These are phyloP conservation scores for Fragilariopsis cylindrus DNA, from an alignment of 108 stramenopile species.

Conservation along the genomic window DNA sequence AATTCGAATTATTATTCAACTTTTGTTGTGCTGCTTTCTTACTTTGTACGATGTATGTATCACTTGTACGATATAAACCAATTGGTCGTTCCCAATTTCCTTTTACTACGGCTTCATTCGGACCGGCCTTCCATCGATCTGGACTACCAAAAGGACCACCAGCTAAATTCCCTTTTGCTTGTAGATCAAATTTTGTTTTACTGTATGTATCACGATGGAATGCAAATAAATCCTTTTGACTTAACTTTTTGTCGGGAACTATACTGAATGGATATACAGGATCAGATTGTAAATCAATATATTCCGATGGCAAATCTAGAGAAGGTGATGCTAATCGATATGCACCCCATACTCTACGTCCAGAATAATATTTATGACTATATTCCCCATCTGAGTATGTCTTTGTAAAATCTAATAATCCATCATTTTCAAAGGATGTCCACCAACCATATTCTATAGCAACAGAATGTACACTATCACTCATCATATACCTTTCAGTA, in stretches of 20 bases:
- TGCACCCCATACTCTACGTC: slow-evolving; percentile 47
- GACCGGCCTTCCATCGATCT: slow-evolving; percentile 50
- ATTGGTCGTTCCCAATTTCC: slow-evolving; percentile 66
- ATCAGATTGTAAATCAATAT: slow-evolving; percentile 54
- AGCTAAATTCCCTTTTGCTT: slow-evolving; percentile 43
- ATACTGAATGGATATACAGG: slow-evolving; percentile 67
- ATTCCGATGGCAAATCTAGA: slow-evolving; percentile 33
- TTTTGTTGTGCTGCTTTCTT: neutral
- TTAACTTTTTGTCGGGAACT: slow-evolving; percentile 39
- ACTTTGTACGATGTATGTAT: slow-evolving; percentile 54
- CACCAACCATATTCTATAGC: slow-evolving; percentile 57
- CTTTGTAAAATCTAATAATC: slow-evolving; percentile 52
- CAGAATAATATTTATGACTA: slow-evolving; percentile 50
- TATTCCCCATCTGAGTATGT: slow-evolving; percentile 57
- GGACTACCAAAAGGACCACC: slow-evolving; percentile 51
- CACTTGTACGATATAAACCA: slow-evolving; percentile 55
- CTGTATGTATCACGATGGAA: slow-evolving; percentile 73
- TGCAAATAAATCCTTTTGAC: slow-evolving; percentile 46
- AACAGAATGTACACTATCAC: slow-evolving; percentile 62
- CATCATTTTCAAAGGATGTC: slow-evolving; percentile 13
- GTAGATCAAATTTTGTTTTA: slow-evolving; percentile 64
- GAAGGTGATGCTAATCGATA: slow-evolving; percentile 33
- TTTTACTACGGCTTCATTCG: slow-evolving; percentile 21
- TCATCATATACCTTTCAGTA: slow-evolving; percentile 66
- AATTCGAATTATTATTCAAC: neutral